Base-by-base conservation (phyloP, 106 monocot genomes). In the Ottelia alismoides region DNA sequence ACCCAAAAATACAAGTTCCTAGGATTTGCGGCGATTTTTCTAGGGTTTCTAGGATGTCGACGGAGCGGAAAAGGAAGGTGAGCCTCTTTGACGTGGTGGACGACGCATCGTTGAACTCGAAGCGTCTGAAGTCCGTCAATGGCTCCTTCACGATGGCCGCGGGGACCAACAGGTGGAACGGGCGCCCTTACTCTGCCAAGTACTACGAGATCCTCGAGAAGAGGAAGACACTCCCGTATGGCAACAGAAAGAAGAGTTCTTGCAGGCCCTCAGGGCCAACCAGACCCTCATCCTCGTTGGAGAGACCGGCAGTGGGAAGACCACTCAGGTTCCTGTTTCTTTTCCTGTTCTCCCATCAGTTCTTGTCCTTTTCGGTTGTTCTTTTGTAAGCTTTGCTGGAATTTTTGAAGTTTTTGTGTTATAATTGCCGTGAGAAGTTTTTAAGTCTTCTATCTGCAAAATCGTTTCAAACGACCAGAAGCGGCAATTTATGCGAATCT, bases 71-170 rank as follows among this genome's bases (percentile, higher is more conserved):
- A 72, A 69, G 93, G 28, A 94, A 94, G 75, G 93, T 94, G 52
- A 89, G 85, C 69, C 81, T 96, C 19, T 89, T 96, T 61, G 96
- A 85, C 76, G 89, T 98, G 21, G 83, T 83, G 21, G 96, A 89
- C 40, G 82, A 85, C 27, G n/a, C n/a, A n/a, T 62, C 73, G 23
- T 77, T 77, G 40, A 56, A 81, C 54, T 75, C 84, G 4, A 62
- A 63, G 27, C 83, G 83, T 76, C 52, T 77, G 20, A 21, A 24
- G 2, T 24, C 57, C 21, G 40, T 53, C n/a, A 78, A 71, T 57
- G 71, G 71, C 11, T 31, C 28, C 21, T 2, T 43, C 45, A 49
- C 43, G 27, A 22, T 57, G 7, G 49, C 65, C 21, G 65, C 66
- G 24, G 53, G 55, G 20, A 55, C 26, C 25, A 92, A 86, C 56